These are phyloP conservation scores for Neofusicoccum kwambonambiense DNA, from an alignment of 2,329 filamentous ascomycete species.

Conservation along the genomic window DNA sequence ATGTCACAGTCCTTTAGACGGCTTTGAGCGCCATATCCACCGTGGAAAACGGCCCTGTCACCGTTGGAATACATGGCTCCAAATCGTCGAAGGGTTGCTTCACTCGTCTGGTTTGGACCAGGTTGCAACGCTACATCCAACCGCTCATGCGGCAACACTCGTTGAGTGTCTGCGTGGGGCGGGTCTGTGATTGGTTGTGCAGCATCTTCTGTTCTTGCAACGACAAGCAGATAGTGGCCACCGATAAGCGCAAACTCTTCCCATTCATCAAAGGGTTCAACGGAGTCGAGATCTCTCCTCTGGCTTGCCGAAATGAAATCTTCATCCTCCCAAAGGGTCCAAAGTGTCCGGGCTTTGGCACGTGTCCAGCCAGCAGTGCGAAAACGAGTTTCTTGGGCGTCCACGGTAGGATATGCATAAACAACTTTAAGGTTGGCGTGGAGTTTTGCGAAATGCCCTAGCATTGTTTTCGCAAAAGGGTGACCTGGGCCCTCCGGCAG, in stretches of 20 bases:
- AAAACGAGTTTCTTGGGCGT: slow-evolving; percentile 70
- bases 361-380: slow-evolving; percentile 64
- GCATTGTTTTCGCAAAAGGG: slow-evolving; percentile 85
- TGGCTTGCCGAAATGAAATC: slow-evolving; percentile 62
- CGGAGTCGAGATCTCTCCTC: slow-evolving; percentile 61
- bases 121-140: not conserved
- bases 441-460: slow-evolving; percentile 77
- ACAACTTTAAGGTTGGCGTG: slow-evolving; percentile 76
- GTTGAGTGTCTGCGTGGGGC: not conserved
- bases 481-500: slow-evolving; percentile 74
- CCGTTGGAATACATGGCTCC: slow-evolving; percentile 36
- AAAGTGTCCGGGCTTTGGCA: slow-evolving; percentile 66
- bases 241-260: slow-evolving; percentile 87
- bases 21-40: slow-evolving; percentile 48
- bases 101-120: not conserved
- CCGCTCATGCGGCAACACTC: not conserved
- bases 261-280: slow-evolving; percentile 94
- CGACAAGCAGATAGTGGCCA: slow-evolving; percentile 78
- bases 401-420: slow-evolving; percentile 63
- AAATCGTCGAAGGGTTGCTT: slow-evolving; percentile 37
- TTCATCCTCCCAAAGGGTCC: slow-evolving; percentile 76
- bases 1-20: slow-evolving; percentile 49
- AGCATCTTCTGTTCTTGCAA: slow-evolving; percentile 48
- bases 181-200: not conserved
- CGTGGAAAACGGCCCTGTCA: slow-evolving; percentile 39